Conservation (phyloP, 2,329 filamentous ascomycete genomes). For the Myriangium duriaei region DNA sequence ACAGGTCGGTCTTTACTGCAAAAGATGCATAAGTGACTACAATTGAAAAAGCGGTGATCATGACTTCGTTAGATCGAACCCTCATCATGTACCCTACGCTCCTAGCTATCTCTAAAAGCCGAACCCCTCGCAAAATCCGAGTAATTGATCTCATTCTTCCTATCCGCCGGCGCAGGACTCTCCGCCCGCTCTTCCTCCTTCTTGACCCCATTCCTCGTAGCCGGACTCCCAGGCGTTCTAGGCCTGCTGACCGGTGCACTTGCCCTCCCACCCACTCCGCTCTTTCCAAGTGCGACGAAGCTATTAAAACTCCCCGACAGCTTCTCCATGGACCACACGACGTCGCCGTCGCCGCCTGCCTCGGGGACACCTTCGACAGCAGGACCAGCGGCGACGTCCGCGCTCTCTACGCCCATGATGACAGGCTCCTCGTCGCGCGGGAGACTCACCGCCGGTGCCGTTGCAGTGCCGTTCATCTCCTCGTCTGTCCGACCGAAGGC, state of each 20-base stretch:
- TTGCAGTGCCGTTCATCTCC: conserved; percentile 65
- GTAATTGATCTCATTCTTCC: conserved; percentile 4
- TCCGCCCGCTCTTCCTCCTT: background rate
- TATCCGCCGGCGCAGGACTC: background rate
- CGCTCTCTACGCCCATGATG: conserved; percentile 12
- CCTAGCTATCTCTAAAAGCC: conserved; percentile 8
- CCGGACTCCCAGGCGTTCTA: conserved; percentile 3
- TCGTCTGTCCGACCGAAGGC: conserved; percentile 73
- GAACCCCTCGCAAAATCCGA: conserved; percentile 7
- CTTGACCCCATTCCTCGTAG: background rate
- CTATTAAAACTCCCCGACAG: conserved; percentile 4
- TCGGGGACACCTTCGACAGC: conserved; percentile 8
- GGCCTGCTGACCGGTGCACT: conserved; percentile 6
- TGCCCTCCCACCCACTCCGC: background rate
- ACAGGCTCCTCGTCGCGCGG: conserved; percentile 12
- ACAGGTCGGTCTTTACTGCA: too few species aligned
- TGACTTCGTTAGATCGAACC: background rate
- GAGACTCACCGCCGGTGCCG: conserved; percentile 11
- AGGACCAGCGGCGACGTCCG: conserved; percentile 11
- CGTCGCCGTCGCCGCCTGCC: background rate
- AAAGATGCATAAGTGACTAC: background rate
- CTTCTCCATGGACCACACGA: conserved; percentile 9
- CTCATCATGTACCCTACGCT: background rate
- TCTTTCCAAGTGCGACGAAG: conserved; percentile 7
- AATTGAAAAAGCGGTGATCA: background rate